A percentile compares a stretch with the other conserved stretches of the same genome.
These are phyloP conservation scores for Bertia moriformis DNA, from an alignment of 2,329 filamentous ascomycete genomes.

Conservation along the genomic window DNA sequence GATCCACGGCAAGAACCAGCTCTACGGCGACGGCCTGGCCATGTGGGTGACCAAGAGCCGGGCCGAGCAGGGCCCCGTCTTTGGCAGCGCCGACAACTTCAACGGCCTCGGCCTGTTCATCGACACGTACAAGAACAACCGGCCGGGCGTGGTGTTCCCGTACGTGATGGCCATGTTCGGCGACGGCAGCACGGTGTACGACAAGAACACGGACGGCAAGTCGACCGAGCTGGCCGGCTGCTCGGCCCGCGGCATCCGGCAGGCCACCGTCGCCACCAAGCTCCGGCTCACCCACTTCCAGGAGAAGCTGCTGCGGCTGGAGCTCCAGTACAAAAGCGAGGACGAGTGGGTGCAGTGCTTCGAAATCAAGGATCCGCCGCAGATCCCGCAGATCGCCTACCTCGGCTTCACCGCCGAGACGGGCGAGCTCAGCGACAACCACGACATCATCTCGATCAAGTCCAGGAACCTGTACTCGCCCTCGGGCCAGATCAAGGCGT, in stretches of 20 bases:
- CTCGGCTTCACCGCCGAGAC: constrained; percentile 77
- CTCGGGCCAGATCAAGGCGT: constrained; percentile 25
- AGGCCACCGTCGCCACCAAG: constrained; percentile 66
- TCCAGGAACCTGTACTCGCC: constrained; percentile 76
- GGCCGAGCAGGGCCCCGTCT: constrained; percentile 66
- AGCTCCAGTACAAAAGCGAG: constrained; percentile 86
- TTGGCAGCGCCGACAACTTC: constrained; percentile 76
- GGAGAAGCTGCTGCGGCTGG: constrained; percentile 78
- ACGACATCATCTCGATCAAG: constrained; percentile 80
- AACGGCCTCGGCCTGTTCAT: constrained; percentile 91
- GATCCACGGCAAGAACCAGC: constrained; percentile 73
- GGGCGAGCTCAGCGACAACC: constrained; percentile 94
- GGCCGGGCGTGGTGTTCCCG: constrained; percentile 86
- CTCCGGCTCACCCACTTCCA: constrained; percentile 88
- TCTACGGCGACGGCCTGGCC: constrained; percentile 92
- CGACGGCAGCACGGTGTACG: constrained; percentile 76
- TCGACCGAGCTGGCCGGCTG: constrained; percentile 83
- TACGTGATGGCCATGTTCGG: constrained; percentile 98
- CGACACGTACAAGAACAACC: constrained; percentile 99
- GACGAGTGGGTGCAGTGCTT: constrained; percentile 86
- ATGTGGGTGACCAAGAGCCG: constrained; percentile 97
- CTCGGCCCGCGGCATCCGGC: constrained; percentile 81
- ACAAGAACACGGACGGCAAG: constrained; percentile 91
- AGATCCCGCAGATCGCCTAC: constrained; percentile 65
- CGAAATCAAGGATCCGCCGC: constrained; percentile 52